Evolutionary conservation across 2,329 filamentous ascomycete genomes (phyloP), one percentile per base, ranked within the genome.

Genomic region (Paraconiothyrium brasiliense): DNA sequence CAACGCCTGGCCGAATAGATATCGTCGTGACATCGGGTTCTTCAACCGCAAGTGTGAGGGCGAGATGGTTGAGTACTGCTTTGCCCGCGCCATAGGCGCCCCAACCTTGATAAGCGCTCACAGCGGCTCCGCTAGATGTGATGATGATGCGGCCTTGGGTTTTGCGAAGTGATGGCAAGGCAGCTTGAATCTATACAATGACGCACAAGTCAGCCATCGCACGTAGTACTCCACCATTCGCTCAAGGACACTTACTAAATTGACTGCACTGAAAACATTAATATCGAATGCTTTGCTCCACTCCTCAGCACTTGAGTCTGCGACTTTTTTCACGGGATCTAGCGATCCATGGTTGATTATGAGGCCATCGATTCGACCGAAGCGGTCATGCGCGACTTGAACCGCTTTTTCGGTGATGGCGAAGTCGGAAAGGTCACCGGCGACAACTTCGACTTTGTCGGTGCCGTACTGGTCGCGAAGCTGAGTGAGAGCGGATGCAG

Each of bases 311-410:
- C 87, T 86, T 16, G 85, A 84, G 58, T 94, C 86, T 3, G 82
- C 87, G 48, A 98, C 81, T 60, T 86, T 87, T 54, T 87, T 87
- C 46, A 96, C 89, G 1, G 93, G 91, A n/a, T 88, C 86, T 48
- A 99, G 80, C 0, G 89, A 84, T 22, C 93, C 94, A 75, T 99
- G 95, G 78, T 98, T 98, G 64, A 98, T 82, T 13, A 99, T 87
- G 48, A 99, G 76, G 1, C 89, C 91, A 74, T 99, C 93, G 4
- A 99, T 80, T 52, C 82, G 84, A 10, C 89, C 90, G 76, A 92
- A 98, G 0, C 86, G 81, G 32, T 85, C 80, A 11, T 91, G 73
- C 0, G 93, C 90, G 0, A 89, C 79, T 3, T 89, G 83, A 4
- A 92, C 87, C 4, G 91, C 86, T 72, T 86, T 86, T 1, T 84